A percentile compares a stretch with the other conserved stretches of the same genome.
phyloP scores from a whole-genome alignment of 179 eudicot genomes.

The Silene noctiflora region DNA sequence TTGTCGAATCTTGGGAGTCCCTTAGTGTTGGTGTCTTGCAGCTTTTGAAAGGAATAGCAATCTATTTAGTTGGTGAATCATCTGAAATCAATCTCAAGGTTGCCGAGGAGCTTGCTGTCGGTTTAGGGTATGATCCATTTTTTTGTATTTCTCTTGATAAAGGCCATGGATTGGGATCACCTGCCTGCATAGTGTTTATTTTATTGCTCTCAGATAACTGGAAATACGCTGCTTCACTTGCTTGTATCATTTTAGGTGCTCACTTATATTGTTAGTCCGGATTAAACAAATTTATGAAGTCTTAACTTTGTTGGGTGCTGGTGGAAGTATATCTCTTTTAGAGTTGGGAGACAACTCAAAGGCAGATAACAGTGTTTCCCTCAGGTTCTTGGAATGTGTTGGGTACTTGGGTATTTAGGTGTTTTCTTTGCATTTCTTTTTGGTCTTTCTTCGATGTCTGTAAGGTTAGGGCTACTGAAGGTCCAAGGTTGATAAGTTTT shows the following conservation, averaged over 20 bases:
- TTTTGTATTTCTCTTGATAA: too few species aligned
- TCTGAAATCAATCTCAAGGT: slow-evolving; percentile 72
- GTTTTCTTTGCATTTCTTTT: background rate
- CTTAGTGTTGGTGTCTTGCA: slow-evolving; percentile 68
- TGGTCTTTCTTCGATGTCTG: background rate
- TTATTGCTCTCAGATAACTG: background rate
- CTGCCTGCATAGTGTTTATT: too few species aligned
- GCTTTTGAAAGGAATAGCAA: slow-evolving; percentile 77
- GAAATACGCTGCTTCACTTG: background rate
- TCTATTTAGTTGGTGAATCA: slow-evolving; percentile 79
- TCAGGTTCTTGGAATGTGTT: background rate
- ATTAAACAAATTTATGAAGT: background rate
- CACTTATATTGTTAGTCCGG: background rate
- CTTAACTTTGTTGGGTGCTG: background rate
- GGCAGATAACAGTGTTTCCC: background rate
- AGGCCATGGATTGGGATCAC: too few species aligned
- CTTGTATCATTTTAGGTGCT: background rate
- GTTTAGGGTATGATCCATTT: slow-evolving; percentile 55
- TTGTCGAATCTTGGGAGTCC: slow-evolving; percentile 91
- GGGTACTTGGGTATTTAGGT: background rate
- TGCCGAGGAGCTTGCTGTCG: slow-evolving; percentile 81
- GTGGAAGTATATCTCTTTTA: background rate
- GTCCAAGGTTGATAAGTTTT: background rate
- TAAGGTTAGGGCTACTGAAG: background rate
- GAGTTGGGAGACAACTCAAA: background rate